Conservation (phyloP, 2,329 filamentous ascomycete species). For the Calonectria leucothoes region DNA sequence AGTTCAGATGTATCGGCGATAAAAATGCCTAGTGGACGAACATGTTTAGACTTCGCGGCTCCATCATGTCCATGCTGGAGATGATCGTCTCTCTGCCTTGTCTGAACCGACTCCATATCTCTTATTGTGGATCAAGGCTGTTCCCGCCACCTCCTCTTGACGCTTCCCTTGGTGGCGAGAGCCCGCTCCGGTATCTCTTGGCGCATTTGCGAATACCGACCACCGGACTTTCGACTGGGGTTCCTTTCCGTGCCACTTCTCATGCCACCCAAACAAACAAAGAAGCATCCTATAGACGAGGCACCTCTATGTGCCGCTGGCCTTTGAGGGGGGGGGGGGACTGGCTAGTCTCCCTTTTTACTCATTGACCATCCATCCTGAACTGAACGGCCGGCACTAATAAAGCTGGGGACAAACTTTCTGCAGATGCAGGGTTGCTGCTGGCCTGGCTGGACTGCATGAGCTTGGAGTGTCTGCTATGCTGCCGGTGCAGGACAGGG, state of each 20-base stretch:
- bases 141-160: neutral
- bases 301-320: neutral
- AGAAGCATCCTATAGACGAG: neutral
- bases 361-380: neutral
- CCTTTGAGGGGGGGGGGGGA: too few species aligned
- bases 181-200: neutral
- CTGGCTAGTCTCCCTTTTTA: neutral
- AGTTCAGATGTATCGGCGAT: neutral
- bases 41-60: neutral
- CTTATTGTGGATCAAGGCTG: neutral
- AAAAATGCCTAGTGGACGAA: neutral
- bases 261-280: conserved; percentile 5
- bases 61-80: neutral
- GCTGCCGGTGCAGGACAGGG: too few species aligned
- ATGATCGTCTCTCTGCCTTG: neutral
- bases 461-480: neutral
- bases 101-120: neutral
- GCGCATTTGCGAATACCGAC: neutral
- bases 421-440: too few species aligned
- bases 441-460: neutral
- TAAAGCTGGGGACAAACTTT: conserved; percentile 1
- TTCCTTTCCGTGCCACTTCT: conserved; percentile 13
- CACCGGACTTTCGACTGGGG: neutral
- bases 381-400: neutral
- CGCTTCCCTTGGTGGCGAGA: neutral